Percentiles rank a stretch among this genome's conserved stretches.
Evolutionary conservation across 352 stramenopile species (phyloP).

Genomic region (Globisporangium canariense): DNA sequence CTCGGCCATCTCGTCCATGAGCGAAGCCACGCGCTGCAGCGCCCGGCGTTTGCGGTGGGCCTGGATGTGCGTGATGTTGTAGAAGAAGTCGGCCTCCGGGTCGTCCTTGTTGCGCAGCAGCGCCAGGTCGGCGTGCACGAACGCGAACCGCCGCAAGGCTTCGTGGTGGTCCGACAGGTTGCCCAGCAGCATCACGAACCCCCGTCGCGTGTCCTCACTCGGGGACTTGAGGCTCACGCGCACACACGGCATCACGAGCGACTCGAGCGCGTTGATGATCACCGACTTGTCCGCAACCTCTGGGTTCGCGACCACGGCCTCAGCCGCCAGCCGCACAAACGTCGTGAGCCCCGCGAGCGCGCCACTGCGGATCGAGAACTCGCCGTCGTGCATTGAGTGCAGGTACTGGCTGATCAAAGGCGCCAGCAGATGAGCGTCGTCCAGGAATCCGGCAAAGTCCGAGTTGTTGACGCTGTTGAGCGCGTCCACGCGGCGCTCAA

Average conservation of each 20-base stretch:
- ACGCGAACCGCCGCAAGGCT: constrained; percentile 36
- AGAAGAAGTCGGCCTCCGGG: constrained; percentile 97
- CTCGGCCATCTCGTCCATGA: constrained; percentile 78
- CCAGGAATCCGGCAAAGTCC: constrained; percentile 55
- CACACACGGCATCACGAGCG: constrained; percentile 86
- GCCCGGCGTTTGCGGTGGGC: constrained; percentile 92
- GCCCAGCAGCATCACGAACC: constrained; percentile 84
- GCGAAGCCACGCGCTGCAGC: constrained; percentile 85
- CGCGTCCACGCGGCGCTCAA: constrained; percentile 70
- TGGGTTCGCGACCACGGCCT: constrained; percentile 20
- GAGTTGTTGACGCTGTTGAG: constrained; percentile 66
- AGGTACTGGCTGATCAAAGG: constrained; percentile 76
- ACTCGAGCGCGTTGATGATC: constrained; percentile 78
- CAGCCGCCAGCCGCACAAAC: constrained; percentile 45
- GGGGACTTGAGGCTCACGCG: constrained; percentile 77
- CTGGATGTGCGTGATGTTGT: constrained; percentile 98
- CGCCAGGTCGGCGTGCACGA: constrained; percentile 65
- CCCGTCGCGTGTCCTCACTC: constrained; percentile 72
- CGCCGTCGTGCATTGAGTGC: constrained; percentile 77
- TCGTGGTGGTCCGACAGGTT: constrained; percentile 51
- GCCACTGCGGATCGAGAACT: constrained; percentile 81
- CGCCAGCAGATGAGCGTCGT: constrained; percentile 68
- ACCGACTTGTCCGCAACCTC: constrained; percentile 31
- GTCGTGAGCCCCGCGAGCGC: constrained; percentile 58
- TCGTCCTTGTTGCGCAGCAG: constrained; percentile 80